Evolutionary conservation across 169 alveolate genomes (phyloP).

Genomic region (Plasmodium gallinaceum): DNA sequence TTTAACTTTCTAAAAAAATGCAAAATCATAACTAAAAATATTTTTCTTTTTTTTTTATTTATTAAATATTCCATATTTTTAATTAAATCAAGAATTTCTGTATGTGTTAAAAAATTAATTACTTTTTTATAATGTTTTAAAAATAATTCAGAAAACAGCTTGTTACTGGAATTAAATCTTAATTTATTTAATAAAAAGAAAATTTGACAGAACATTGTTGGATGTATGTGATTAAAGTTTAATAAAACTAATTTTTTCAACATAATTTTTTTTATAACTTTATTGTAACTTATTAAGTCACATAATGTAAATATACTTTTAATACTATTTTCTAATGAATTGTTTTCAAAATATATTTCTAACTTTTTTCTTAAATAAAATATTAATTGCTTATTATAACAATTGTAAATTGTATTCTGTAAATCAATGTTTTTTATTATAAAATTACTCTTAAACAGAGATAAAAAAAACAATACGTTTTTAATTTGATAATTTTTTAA

Average conservation of each 20-base stretch:
- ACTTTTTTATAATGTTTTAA: constrained; percentile 67
- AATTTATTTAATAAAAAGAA: constrained; percentile 65
- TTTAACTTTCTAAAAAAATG: constrained; percentile 52
- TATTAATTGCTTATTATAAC: constrained; percentile 50
- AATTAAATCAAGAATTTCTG: constrained; percentile 40
- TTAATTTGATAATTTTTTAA: constrained; percentile 61
- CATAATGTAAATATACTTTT: constrained; percentile 43
- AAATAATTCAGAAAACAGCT: constrained; percentile 34
- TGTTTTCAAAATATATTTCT: constrained; percentile 60
- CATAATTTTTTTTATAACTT: constrained; percentile 55
- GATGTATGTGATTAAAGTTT: constrained; percentile 37
- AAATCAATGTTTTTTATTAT: constrained; percentile 34
- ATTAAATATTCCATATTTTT: constrained; percentile 65
- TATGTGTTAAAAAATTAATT: constrained; percentile 34
- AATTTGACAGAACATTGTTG: constrained; percentile 57
- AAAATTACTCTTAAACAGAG: constrained; percentile 49
- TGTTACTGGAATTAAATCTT: constrained; percentile 58
- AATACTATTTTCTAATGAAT: constrained; percentile 60
- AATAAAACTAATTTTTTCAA: constrained; percentile 40
- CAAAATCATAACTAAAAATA: constrained; percentile 54
- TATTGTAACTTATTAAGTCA: constrained; percentile 60
- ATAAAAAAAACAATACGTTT: constrained; percentile 51
- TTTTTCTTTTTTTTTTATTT: constrained; percentile 48
- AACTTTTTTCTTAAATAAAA: constrained; percentile 51
- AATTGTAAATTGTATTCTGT: constrained; percentile 39